These are phyloP conservation scores for Blastocystis sp. DNA, from an alignment of 352 stramenopile species.

Conservation along the genomic window DNA sequence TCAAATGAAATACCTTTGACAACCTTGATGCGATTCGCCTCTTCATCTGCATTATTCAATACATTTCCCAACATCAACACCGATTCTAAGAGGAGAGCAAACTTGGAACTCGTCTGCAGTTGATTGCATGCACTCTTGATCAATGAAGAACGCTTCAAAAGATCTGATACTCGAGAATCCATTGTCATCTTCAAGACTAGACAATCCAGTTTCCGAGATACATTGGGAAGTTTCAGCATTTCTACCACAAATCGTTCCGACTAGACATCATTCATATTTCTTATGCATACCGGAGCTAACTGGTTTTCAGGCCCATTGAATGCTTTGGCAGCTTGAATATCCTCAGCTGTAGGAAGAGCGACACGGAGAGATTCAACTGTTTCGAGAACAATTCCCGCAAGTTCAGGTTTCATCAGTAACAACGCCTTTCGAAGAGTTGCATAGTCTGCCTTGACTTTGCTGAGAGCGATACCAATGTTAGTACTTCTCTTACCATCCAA, in stretches of 20 bases:
- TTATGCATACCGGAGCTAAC: neutral
- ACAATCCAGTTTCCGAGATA: constrained; percentile 16
- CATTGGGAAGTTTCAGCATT: constrained; percentile 34
- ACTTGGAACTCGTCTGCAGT: constrained; percentile 15
- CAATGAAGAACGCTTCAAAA: neutral
- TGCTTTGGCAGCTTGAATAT: neutral
- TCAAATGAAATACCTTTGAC: neutral
- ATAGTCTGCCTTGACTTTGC: constrained; percentile 33
- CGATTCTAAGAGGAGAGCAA: constrained; percentile 14
- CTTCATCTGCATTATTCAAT: constrained; percentile 37
- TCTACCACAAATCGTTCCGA: constrained; percentile 50
- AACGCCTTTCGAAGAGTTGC: neutral
- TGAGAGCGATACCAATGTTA: constrained; percentile 52
- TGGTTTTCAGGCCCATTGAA: neutral
- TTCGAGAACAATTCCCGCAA: constrained; percentile 20
- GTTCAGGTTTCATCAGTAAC: constrained; percentile 43
- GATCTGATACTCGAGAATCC: neutral
- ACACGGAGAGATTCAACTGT: constrained; percentile 21
- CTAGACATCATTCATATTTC: neutral
- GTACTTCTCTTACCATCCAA: constrained; percentile 47
- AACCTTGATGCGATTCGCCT: constrained; percentile 26
- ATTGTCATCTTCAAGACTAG: constrained; percentile 53
- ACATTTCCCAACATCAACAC: constrained; percentile 50
- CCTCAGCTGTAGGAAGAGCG: neutral
- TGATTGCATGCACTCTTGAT: constrained; percentile 25